phyloP scores from a whole-genome alignment of 495 filamentous ascomycete genomes.

The Podospora australis region DNA sequence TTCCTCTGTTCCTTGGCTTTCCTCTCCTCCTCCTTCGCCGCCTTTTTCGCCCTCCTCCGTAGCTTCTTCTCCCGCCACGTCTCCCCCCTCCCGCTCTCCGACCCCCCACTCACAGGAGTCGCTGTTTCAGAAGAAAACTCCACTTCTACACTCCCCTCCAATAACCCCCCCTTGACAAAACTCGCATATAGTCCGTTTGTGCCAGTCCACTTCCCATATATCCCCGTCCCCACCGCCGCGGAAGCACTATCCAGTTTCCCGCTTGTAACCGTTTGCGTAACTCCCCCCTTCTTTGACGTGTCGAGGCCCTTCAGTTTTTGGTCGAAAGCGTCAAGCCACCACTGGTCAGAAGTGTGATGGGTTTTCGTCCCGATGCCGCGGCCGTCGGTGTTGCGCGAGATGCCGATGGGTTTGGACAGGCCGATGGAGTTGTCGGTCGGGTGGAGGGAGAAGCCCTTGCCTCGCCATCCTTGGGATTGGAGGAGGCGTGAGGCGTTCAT shows the following conservation, averaged over 20 bases:
- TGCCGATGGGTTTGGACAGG: slow-evolving; percentile 59
- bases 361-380: slow-evolving; percentile 61
- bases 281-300: slow-evolving; percentile 38
- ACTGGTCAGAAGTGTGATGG: slow-evolving; percentile 62
- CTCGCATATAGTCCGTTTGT: slow-evolving; percentile 64
- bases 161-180: slow-evolving; percentile 69
- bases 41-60: slow-evolving; percentile 41
- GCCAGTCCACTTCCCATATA: slow-evolving; percentile 38
- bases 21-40: slow-evolving; percentile 10
- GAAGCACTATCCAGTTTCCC: slow-evolving; percentile 50
- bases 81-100: slow-evolving; percentile 36
- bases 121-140: slow-evolving; percentile 25
- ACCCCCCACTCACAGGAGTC: slow-evolving; percentile 25
- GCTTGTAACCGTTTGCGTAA: slow-evolving; percentile 43
- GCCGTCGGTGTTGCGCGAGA: slow-evolving; percentile 61
- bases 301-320: slow-evolving; percentile 67
- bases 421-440: slow-evolving; percentile 57
- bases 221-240: slow-evolving; percentile 37
- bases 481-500: slow-evolving; percentile 40
- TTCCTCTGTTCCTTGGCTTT: slow-evolving; percentile 7
- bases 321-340: slow-evolving; percentile 80
- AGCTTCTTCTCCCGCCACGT: slow-evolving; percentile 39
- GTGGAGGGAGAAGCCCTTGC: slow-evolving; percentile 67
- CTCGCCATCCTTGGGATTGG: slow-evolving; percentile 71
- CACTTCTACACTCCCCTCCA: slow-evolving; percentile 53